Conservation (phyloP, 192 early-diverging fungal genomes). For the Pilobolus umbonatus region DNA sequence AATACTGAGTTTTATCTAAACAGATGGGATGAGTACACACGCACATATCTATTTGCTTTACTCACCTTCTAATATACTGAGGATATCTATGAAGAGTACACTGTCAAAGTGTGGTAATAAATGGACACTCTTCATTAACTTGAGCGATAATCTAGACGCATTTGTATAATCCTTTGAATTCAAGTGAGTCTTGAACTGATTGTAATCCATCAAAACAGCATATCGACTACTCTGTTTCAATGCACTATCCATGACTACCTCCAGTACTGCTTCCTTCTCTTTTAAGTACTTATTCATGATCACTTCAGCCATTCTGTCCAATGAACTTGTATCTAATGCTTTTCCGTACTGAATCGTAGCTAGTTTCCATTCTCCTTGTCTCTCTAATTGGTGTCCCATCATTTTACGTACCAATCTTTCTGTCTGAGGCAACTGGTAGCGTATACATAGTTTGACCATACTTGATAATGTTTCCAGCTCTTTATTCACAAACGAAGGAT, state of each 20-base stretch:
- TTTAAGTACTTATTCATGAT: not conserved
- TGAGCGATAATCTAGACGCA: not conserved
- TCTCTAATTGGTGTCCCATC: conserved; percentile 1
- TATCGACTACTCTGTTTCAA: not conserved
- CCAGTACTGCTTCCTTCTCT: not conserved
- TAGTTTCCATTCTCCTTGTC: not conserved
- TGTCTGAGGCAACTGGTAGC: too few relatives aligned
- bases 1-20: not conserved
- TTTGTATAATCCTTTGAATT: not conserved
- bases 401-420: not conserved
- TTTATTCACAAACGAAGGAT: not conserved
- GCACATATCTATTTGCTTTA: not conserved
- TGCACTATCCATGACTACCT: not conserved
- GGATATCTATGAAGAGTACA: conserved; percentile 1
- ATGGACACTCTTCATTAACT: not conserved
- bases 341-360: conserved; percentile 9
- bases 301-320: not conserved
- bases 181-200: not conserved
- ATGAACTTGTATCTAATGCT: not conserved
- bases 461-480: not conserved
- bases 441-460: not conserved
- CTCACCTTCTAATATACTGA: conserved; percentile 2
- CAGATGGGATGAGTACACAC: not conserved
- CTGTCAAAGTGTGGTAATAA: not conserved
- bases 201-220: not conserved